Evolutionary conservation across 1,284 basidiomycete genomes (phyloP).

Genomic region (Rhodotorula sp.): DNA sequence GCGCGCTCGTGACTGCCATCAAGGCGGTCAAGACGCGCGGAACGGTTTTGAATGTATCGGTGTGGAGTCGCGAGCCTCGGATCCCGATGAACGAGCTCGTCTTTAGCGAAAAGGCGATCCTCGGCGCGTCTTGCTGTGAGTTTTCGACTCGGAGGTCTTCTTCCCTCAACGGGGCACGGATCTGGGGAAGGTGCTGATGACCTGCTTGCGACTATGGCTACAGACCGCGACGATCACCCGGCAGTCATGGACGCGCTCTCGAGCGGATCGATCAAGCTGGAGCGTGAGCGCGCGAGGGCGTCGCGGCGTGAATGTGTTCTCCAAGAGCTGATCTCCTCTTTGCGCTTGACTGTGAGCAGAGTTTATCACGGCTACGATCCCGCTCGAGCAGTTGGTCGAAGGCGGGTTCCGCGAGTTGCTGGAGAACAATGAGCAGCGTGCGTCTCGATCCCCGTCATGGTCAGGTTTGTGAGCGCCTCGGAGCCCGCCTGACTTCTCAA

Average conservation of each 20-base stretch:
- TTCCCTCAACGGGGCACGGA: too few relatives aligned
- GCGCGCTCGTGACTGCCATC: conserved; percentile 45
- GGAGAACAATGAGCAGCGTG: conserved; percentile 48
- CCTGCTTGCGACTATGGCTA: conserved; percentile 33
- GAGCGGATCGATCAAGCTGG: conserved; percentile 45
- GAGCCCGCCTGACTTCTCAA: background rate
- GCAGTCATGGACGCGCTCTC: conserved; percentile 46
- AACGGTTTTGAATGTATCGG: conserved; percentile 46
- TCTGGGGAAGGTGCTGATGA: background rate
- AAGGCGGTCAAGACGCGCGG: conserved; percentile 45
- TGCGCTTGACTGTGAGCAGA: conserved; percentile 2
- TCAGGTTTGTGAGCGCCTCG: too few relatives aligned
- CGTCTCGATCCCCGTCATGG: background rate
- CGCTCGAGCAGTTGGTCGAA: conserved; percentile 48
- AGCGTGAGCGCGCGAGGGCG: conserved; percentile 18
- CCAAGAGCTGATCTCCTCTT: background rate
- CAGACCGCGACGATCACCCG: conserved; percentile 43
- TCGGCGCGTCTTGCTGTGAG: conserved; percentile 23
- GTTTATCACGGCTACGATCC: conserved; percentile 47
- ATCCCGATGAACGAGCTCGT: conserved; percentile 46
- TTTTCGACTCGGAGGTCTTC: background rate
- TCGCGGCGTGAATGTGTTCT: background rate
- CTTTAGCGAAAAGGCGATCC: conserved; percentile 46
- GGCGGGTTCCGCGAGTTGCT: conserved; percentile 48
- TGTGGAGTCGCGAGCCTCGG: conserved; percentile 45